Base-by-base conservation (phyloP, 176 grass and related monocot species). In the Raddia distichophylla region DNA sequence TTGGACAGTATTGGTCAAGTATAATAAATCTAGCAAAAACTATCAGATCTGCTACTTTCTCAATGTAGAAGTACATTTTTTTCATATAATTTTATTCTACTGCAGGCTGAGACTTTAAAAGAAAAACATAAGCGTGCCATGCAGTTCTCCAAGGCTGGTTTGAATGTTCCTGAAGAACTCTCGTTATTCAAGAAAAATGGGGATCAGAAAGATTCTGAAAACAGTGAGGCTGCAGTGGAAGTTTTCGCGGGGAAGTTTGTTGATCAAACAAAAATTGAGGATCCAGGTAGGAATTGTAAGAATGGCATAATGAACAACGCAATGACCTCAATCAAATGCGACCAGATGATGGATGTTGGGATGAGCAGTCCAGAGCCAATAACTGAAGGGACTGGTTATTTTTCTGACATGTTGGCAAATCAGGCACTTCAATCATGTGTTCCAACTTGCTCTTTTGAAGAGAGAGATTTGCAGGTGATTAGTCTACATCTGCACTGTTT, bases 1-100 rank as follows among this genome's bases (percentile, higher is more conserved):
- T 93, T 93, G 35, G 93, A 90, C 53, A 95, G 89, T 82, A 98
- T 98, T 58, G 96, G 96, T 73, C 74, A 91, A 77, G 96, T 98
- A 91, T 75, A 62, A 19, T 53, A 42, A 62, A 50, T 72, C 27
- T 27, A 27, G 40, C 45, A 65, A 18, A 27, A 62, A 16, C 33
- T 4, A n/a, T 69, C 58, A 35, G 0, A 68, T 79, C 58, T 37
- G 18, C 75, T 86, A 12, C 64, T 69, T 68, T 27, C 4, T 63
- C 18, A 49, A 20, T 71, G 60, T 32, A 65, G 62, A 8, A 19
- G 37, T 40, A 40, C 2, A 40, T 40, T 40, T 5, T 27, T 27
- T 40, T 40, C 37, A 40, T 40, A 40, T 32, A 51, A 22, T 65
- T 82, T 44, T 34, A 58, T 87, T 74, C n/a, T 76, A 16, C 63